These are phyloP conservation scores for Teunomyces kruisii DNA, from an alignment of 805 yeast species.

Conservation along the genomic window DNA sequence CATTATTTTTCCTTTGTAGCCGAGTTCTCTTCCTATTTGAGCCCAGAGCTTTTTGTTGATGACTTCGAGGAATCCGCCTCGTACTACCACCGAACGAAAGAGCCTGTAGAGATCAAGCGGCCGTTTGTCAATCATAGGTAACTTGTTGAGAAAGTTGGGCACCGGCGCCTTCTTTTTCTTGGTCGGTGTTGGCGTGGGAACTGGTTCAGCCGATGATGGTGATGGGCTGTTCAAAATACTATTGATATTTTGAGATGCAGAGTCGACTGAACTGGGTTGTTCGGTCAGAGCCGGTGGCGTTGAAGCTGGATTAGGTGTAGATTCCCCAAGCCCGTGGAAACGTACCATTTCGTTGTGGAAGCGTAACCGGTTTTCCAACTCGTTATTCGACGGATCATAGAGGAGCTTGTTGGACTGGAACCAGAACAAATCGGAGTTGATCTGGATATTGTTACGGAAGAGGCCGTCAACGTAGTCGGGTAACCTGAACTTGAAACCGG, in stretches of 20 bases:
- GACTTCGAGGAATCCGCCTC: conserved; percentile 71
- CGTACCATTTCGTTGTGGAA: conserved; percentile 49
- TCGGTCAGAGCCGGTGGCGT: neutral
- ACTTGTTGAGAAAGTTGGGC: conserved; percentile 34
- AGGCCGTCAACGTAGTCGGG: conserved; percentile 37
- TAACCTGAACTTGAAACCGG: conserved; percentile 74
- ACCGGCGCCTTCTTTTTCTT: conserved; percentile 7
- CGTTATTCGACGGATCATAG: conserved; percentile 44
- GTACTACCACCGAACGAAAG: conserved; percentile 53
- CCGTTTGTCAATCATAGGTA: conserved; percentile 68
- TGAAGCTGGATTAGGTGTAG: neutral
- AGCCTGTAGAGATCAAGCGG: conserved; percentile 64
- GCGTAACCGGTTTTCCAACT: conserved; percentile 41
- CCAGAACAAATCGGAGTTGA: conserved; percentile 50
- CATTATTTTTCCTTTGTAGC: conserved; percentile 70
- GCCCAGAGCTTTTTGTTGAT: conserved; percentile 74
- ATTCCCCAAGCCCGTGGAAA: conserved; percentile 29
- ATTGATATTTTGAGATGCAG: neutral
- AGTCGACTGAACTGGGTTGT: neutral
- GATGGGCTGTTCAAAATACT: neutral
- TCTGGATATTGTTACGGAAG: conserved; percentile 21
- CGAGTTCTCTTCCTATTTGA: conserved; percentile 77
- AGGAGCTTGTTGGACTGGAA: conserved; percentile 51
- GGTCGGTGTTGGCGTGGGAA: neutral
- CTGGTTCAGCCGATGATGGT: neutral